Conservation (phyloP, 1,284 basidiomycete genomes). For the Ceratobasidium sp. region DNA sequence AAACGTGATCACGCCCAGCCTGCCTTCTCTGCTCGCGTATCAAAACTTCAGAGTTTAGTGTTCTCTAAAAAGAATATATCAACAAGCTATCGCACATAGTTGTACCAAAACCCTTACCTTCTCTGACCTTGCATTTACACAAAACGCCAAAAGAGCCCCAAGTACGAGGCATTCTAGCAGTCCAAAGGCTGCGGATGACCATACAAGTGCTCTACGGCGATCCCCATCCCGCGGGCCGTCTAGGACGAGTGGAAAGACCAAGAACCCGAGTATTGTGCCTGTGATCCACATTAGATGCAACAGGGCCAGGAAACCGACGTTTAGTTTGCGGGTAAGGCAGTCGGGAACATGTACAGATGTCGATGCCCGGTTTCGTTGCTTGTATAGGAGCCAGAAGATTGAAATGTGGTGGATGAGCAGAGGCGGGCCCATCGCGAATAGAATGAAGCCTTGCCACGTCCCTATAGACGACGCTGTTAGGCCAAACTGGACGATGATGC, state of each 20-base stretch:
- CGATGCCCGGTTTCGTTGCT: neutral
- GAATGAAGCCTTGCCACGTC: neutral
- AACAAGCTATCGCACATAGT: neutral
- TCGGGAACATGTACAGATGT: neutral
- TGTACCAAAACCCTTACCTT: neutral
- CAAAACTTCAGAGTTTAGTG: neutral
- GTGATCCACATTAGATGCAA: neutral
- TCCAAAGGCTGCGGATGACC: neutral
- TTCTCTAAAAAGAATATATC: neutral
- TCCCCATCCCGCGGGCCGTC: slow-evolving; percentile 2
- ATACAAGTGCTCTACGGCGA: neutral
- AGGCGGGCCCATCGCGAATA: neutral
- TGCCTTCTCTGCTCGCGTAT: neutral
- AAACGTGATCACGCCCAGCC: too few relatives aligned
- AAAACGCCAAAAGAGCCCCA: neutral
- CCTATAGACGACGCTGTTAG: neutral
- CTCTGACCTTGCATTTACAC: neutral
- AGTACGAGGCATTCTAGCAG: neutral
- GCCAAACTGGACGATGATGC: neutral
- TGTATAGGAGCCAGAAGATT: neutral
- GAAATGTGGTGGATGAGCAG: neutral
- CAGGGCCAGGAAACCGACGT: neutral
- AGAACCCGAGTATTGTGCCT: neutral
- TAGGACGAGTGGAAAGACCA: neutral
- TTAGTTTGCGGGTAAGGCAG: neutral